Conservation (phyloP, 305 asterid genomes). For the Withania somnifera region DNA sequence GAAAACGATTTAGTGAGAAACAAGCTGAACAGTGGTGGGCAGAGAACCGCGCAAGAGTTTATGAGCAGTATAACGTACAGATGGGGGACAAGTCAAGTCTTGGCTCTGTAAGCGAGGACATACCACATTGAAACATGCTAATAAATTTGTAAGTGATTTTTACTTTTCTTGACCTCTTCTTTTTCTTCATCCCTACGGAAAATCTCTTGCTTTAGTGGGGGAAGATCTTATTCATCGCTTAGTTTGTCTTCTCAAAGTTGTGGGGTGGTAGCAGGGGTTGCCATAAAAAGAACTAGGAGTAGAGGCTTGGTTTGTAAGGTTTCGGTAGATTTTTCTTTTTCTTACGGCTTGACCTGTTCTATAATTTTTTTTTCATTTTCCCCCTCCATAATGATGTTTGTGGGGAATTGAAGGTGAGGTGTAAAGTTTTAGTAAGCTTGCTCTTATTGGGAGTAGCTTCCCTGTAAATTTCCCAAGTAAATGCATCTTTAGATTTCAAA, state of each 20-base stretch:
- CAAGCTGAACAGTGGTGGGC: conserved; percentile 64
- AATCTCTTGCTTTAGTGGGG: conserved; percentile 5
- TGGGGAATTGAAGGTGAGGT: conserved; percentile 15
- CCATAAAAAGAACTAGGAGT: conserved; percentile 7
- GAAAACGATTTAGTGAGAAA: conserved; percentile 45
- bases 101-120: conserved; percentile 35
- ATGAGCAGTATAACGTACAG: conserved; percentile 39
- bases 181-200: conserved; percentile 9
- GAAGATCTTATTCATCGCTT: conserved; percentile 6
- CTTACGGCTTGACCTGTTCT: conserved; percentile 1
- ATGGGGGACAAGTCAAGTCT: conserved; percentile 34
- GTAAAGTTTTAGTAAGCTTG: conserved; percentile 23
- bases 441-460: conserved; percentile 18
- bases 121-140: conserved; percentile 15
- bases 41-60: conserved; percentile 43
- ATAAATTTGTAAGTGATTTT: conserved; percentile 6
- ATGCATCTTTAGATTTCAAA: conserved; percentile 8
- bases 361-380: neutral
- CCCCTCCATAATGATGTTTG: conserved; percentile 7
- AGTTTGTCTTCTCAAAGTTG: conserved; percentile 12
- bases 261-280: conserved; percentile 12
- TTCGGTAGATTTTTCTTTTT: conserved; percentile 7
- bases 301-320: conserved; percentile 16
- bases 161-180: neutral
- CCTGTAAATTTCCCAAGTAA: conserved; percentile 21